These are phyloP conservation scores for Durio zibethinus DNA, from an alignment of 345 rosid species.

Conservation along the genomic window DNA sequence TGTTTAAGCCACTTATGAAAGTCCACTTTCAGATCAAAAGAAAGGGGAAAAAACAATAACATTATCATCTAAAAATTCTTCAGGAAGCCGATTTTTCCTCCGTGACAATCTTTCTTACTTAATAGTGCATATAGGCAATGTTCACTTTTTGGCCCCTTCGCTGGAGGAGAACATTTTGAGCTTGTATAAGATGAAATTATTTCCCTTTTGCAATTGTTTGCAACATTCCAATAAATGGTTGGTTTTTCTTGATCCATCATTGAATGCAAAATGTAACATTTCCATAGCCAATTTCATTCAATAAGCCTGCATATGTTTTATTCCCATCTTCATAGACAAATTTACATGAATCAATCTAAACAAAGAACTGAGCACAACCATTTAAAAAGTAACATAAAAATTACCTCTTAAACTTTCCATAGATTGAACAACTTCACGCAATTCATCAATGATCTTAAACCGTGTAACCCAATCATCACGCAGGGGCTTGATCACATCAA, in stretches of 20 bases:
- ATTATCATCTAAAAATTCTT: neutral
- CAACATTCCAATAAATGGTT: neutral
- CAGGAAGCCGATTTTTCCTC: neutral
- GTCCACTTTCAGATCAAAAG: neutral
- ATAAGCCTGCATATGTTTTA: neutral
- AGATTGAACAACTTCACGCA: slow-evolving; percentile 49
- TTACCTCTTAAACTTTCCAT: slow-evolving; percentile 76
- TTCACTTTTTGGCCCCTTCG: neutral
- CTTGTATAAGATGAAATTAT: neutral
- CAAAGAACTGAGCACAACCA: neutral
- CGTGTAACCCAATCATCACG: slow-evolving; percentile 52
- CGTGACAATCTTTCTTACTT: neutral
- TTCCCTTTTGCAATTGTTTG: neutral
- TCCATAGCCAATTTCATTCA: neutral
- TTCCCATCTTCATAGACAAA: neutral
- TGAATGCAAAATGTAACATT: neutral
- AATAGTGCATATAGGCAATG: neutral
- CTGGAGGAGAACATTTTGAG: neutral
- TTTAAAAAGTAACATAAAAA: slow-evolving; percentile 6
- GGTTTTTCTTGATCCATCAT: neutral
- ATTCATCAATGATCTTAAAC: slow-evolving; percentile 44
- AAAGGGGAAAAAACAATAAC: neutral
- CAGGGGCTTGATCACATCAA: slow-evolving; percentile 51
- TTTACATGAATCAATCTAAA: neutral
- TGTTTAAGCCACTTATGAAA: neutral